These are phyloP conservation scores for Carex parvula DNA, from an alignment of 176 grass and related monocot genomes.

Conservation along the genomic window DNA sequence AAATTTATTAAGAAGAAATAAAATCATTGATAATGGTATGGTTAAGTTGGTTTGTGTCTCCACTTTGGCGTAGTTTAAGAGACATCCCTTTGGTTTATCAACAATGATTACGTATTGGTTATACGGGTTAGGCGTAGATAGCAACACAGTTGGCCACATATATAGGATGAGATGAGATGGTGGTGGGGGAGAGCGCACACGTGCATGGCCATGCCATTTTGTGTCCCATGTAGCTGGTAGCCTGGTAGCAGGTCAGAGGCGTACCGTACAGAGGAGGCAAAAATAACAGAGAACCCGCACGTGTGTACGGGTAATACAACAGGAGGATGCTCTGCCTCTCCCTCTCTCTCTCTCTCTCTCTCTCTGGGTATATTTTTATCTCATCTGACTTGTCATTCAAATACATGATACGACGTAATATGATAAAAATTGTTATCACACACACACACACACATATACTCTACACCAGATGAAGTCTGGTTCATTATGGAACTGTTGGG, in stretches of 20 bases:
- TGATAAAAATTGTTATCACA: not conserved
- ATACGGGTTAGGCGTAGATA: not conserved
- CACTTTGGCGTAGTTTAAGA: no score
- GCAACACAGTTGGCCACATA: not conserved
- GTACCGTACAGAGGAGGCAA: conserved; percentile 23
- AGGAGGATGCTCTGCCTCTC: not conserved
- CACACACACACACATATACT: no score
- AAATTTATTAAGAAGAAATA: no score
- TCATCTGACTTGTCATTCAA: conserved; percentile 11
- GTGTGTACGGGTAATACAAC: not conserved
- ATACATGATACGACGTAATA: conserved; percentile 7
- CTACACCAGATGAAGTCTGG: not conserved
- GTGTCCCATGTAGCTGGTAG: conserved; percentile 4
- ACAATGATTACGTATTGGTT: no score
- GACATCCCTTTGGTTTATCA: no score
- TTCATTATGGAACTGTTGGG: no score
- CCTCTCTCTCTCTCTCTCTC: not conserved
- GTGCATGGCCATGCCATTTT: conserved; percentile 12
- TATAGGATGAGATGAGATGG: not conserved
- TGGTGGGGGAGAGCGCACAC: not conserved
- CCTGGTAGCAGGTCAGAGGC: not conserved
- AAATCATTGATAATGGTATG: no score
- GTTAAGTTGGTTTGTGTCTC: no score
- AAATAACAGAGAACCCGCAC: conserved; percentile 21
- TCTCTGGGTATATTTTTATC: conserved; percentile 11